Percentiles rank a stretch among this genome's conserved stretches.
These are phyloP conservation scores for Xylaria acuta DNA, from an alignment of 495 filamentous ascomycete genomes.

Conservation along the genomic window DNA sequence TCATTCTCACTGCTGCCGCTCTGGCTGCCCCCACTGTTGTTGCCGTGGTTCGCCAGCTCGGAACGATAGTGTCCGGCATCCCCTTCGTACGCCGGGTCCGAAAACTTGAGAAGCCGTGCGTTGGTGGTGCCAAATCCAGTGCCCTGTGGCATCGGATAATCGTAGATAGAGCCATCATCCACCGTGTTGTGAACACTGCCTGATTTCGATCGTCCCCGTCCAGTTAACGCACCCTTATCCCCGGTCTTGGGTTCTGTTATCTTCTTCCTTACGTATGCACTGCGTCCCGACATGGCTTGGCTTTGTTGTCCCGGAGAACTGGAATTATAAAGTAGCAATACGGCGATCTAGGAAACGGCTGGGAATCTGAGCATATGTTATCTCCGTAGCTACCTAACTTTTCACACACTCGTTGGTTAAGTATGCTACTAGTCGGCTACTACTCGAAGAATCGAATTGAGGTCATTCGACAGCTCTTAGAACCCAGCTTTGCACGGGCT, in stretches of 20 bases:
- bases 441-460: conserved; percentile 11
- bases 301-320: neutral
- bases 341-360: neutral
- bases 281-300: conserved; percentile 59
- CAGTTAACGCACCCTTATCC: conserved; percentile 23
- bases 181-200: conserved; percentile 34
- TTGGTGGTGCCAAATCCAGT: conserved; percentile 50
- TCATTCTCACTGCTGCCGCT: conserved; percentile 48
- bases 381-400: neutral
- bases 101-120: conserved; percentile 51
- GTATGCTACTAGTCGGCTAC: conserved; percentile 8
- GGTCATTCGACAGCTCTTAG: neutral
- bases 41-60: conserved; percentile 35
- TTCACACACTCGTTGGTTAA: conserved; percentile 9
- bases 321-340: neutral
- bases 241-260: conserved; percentile 52
- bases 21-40: conserved; percentile 47
- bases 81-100: conserved; percentile 42
- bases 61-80: conserved; percentile 39
- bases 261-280: conserved; percentile 61
- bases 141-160: conserved; percentile 43
- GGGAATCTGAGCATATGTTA: neutral
- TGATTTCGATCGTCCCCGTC: conserved; percentile 40
- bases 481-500: neutral
- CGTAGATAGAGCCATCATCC: conserved; percentile 49